A percentile compares a stretch with the other conserved stretches of the same genome.
These are phyloP conservation scores for Crotalaria pallida DNA, from an alignment of 306 rosid species.

Conservation along the genomic window DNA sequence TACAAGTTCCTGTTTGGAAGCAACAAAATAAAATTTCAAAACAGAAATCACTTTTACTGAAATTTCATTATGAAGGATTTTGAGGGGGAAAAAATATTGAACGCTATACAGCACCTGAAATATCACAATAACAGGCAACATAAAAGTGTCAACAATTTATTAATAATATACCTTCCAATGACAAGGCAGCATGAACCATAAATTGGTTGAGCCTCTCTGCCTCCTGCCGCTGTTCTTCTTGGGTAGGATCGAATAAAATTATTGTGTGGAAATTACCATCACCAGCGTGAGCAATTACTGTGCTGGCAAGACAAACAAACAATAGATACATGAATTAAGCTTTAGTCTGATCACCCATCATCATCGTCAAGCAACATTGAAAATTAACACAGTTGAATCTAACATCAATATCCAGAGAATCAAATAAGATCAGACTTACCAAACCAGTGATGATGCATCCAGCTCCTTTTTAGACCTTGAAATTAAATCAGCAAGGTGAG, in stretches of 20 bases:
- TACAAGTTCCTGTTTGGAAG: conserved; percentile 75
- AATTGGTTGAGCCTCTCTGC: conserved; percentile 79
- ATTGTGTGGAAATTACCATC: conserved; percentile 92
- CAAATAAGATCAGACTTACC: conserved; percentile 47
- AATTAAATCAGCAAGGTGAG: conserved; percentile 80
- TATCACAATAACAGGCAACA: conserved; percentile 3
- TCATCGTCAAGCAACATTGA: background rate
- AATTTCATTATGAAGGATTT: background rate
- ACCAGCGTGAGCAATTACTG: conserved; percentile 88
- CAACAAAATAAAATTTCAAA: conserved; percentile 24
- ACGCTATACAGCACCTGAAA: too few relatives aligned
- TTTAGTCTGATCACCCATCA: conserved; percentile 3
- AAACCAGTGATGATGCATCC: conserved; percentile 74
- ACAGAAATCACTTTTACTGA: background rate
- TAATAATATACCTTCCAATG: conserved; percentile 82
- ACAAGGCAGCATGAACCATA: conserved; percentile 85
- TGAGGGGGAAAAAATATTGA: too few relatives aligned
- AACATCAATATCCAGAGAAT: conserved; percentile 1
- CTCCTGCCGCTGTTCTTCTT: conserved; percentile 65
- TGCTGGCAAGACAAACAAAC: conserved; percentile 47
- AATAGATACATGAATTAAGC: background rate
- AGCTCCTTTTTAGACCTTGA: conserved; percentile 72
- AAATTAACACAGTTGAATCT: background rate
- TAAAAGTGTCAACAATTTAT: background rate
- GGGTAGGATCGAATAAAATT: conserved; percentile 68